Percentiles rank a stretch among this genome's conserved stretches.
Conservation (phyloP, 129 eudicot genomes). For the Cynara cardunculus region DNA sequence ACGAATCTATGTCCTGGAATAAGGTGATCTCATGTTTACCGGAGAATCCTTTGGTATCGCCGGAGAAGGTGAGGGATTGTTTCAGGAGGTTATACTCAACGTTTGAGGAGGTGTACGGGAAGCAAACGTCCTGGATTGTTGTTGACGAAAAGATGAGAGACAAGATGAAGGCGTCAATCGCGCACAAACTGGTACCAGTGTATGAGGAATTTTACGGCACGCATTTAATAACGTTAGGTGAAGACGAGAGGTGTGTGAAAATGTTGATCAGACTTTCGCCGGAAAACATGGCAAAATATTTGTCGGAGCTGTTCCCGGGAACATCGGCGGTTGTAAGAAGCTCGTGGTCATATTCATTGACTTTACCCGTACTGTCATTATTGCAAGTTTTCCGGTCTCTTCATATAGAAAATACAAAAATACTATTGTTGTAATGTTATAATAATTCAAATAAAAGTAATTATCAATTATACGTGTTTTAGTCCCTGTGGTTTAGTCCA, state of each 20-base stretch:
- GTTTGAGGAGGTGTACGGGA: slow-evolving; percentile 53
- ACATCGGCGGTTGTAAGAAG: slow-evolving; percentile 7
- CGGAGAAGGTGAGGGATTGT: slow-evolving; percentile 40
- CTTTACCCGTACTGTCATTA: not conserved
- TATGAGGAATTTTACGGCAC: slow-evolving; percentile 49
- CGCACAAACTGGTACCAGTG: slow-evolving; percentile 32
- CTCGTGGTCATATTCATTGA: not conserved
- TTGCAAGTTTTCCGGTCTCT: not conserved
- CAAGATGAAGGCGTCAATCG: slow-evolving; percentile 42
- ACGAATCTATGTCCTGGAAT: slow-evolving; percentile 53
- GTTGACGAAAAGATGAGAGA: slow-evolving; percentile 56
- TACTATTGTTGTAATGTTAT: not conserved
- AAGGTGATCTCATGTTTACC: slow-evolving; percentile 46
- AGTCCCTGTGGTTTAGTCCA: not conserved
- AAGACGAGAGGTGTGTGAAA: slow-evolving; percentile 32
- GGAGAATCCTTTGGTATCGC: slow-evolving; percentile 19
- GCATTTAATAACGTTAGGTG: slow-evolving; percentile 17
- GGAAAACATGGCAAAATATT: slow-evolving; percentile 39
- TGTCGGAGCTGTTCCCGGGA: slow-evolving; percentile 41
- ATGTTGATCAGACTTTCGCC: slow-evolving; percentile 44
- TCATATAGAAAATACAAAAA: not conserved
- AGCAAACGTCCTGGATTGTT: slow-evolving; percentile 53
- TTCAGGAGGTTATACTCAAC: slow-evolving; percentile 43
- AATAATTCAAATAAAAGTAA: not conserved
- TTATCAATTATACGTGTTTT: not conserved